Base-by-base conservation (phyloP, 768 basidiomycete species). In the Clathrus columnatus region DNA sequence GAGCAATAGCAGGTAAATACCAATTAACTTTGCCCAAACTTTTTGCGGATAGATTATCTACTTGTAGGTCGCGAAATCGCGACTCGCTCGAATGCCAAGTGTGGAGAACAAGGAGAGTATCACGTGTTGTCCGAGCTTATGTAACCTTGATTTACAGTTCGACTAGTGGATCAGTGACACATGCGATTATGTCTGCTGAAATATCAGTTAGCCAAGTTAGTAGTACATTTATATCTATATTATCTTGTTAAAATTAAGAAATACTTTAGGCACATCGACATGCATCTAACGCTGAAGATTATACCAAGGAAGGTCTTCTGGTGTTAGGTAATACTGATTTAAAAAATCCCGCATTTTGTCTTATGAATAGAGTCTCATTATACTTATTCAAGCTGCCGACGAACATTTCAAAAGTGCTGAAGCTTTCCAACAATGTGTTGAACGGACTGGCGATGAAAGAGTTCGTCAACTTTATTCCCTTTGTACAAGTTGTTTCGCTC, bases 251-350 rank as follows among this genome's bases (percentile, higher is more conserved):
- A 24, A n/a, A 18, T 20, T n/a, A n/a, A n/a, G 30, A 30, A 57
- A 20, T 32, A n/a, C 14, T 21, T 28, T 45, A 91, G 87, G 88
- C 89, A 20, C 86, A 91, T 67, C 82, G 85, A 62, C 87, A 90
- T 69, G 85, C 85, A 51, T 82, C 83, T 16, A 85, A 85, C 62
- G 88, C 87, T 30, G 87, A 91, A 50, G 87, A 90, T 57, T 80
- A 78, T 62, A 64, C 77, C 45, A 74, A 73, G 11, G 77, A 80
- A 57, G 89, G 89, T 11, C 72, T 87, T 5, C 75, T 88, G 51
- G 78, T 88, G 20, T 79, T 80, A 47, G 54, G 54, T 48, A 30
- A 18, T 46, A 8, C 10, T 21, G 2, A 17, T 26, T 17, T 8
- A 55, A n/a, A 24, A 7, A 10, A 23, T 11, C 26, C 20, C n/a